Evolutionary conservation across 148 eudicot genomes (phyloP), one percentile per base, ranked within the genome.

Genomic region (Vaccinium corymbosum): DNA sequence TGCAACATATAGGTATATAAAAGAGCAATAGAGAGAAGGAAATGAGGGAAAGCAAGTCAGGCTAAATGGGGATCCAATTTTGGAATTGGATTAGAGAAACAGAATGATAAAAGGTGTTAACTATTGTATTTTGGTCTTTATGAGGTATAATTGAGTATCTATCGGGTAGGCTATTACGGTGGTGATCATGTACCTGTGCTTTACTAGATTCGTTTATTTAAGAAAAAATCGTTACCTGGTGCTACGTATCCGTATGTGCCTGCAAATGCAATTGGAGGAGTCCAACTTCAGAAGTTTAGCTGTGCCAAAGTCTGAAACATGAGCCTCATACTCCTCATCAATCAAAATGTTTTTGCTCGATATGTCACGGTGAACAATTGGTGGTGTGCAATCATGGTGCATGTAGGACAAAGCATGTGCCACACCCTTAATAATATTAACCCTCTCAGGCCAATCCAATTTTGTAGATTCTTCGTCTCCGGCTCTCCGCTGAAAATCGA

Each of bases 381-480:
- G 81, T 2, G 81, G 48, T 79, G 49, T n/a, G 76, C 83, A 81
- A 49, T 81, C 83, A 49, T 81, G 83, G 83, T 81, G 83, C 76
- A 81, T 42, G 74, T 80, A 80, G 1, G 82, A 80, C 19, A 80
- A 62, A 46, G 82, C 82, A n/a, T 80, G 29, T 6, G 83, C 76
- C 71, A 81, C 22, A 6, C 83, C 76, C 46, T 81, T 81, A 11
- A 81, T 7, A 48, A 81, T 49, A 8, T 81, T 81, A n/a, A 49
- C 42, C 70, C 83, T 81, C 76, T 48, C 64, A 13, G 6, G 38
- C 83, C 83, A 66, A n/a, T 66, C 71, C 38, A 81, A 49, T 25
- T 64, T 1, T 12, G 1, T 61, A 38, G 76, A 59, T 12, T 19
- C 42, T 14, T 66, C 56, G 12, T 81, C 56, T 10, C 56, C n/a